A percentile compares a stretch with the other conserved stretches of the same genome.
Conservation (phyloP, 345 rosid genomes). For the Gossypium mustelinum region DNA sequence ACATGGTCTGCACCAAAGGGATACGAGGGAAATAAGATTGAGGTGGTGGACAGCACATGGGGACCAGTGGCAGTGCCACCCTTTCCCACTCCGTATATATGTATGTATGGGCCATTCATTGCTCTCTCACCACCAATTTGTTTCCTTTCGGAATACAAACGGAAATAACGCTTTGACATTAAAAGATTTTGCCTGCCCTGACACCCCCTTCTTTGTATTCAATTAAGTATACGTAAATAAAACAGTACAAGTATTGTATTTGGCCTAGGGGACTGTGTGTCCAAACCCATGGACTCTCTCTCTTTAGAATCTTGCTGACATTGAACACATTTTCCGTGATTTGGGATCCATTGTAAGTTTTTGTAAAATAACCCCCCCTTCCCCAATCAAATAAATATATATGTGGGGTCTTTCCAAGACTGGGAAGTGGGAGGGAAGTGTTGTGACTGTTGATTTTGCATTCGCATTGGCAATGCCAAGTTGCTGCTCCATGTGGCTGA, state of each 20-base stretch:
- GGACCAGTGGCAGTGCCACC: slow-evolving; percentile 13
- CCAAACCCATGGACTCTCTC: not conserved
- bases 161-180: not conserved
- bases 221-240: not conserved
- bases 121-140: not conserved
- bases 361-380: not conserved
- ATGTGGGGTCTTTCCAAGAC: slow-evolving; percentile 1
- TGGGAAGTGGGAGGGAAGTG: not conserved
- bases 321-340: slow-evolving; percentile 31
- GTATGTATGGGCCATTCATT: not conserved
- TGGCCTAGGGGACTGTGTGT: slow-evolving; percentile 21
- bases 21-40: too few species aligned
- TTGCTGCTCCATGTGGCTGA: not conserved
- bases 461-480: not conserved
- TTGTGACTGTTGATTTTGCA: not conserved
- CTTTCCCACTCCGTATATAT: not conserved
- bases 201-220: not conserved
- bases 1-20: slow-evolving; percentile 27
- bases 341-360: slow-evolving; percentile 27
- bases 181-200: not conserved
- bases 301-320: slow-evolving; percentile 16
- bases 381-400: too few species aligned
- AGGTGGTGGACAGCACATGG: slow-evolving; percentile 33
- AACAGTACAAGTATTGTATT: not conserved
- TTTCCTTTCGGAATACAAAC: slow-evolving; percentile 13